A percentile compares a stretch with the other conserved stretches of the same genome.
phyloP scores from a whole-genome alignment of 2,329 filamentous ascomycete species.

The Cladosporium halotolerans region DNA sequence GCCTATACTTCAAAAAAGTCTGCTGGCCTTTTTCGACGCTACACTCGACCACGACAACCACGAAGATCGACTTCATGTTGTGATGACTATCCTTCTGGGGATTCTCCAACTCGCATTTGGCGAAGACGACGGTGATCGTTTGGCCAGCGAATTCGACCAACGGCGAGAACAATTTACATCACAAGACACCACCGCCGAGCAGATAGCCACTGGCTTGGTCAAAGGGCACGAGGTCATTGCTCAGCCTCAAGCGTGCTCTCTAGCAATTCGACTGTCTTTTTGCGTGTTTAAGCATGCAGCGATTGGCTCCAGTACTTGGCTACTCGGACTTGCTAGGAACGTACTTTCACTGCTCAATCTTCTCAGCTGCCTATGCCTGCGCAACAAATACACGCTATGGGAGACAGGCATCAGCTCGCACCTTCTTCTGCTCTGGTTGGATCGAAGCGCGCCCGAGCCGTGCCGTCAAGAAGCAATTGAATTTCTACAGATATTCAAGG shows the following conservation, averaged over 20 bases:
- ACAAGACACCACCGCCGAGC: not conserved
- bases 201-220: not conserved
- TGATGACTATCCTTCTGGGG: not conserved
- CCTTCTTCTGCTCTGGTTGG: not conserved
- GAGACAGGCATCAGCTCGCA: conserved; percentile 15
- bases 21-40: not conserved
- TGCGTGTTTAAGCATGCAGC: not conserved
- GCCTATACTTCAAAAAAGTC: conserved; percentile 23
- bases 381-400: conserved; percentile 22
- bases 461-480: conserved; percentile 7
- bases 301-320: not conserved
- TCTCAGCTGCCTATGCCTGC: conserved; percentile 5
- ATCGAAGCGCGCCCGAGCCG: not conserved
- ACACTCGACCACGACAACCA: not conserved
- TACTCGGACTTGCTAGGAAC: not conserved
- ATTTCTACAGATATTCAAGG: conserved; percentile 54
- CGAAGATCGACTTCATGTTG: not conserved
- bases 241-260: conserved; percentile 9
- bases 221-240: conserved; percentile 3
- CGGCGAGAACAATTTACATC: not conserved
- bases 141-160: not conserved
- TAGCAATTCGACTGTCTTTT: conserved; percentile 8
- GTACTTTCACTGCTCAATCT: not conserved
- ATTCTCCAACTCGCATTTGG: conserved; percentile 4
- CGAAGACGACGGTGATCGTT: conserved; percentile 1